Evolutionary conservation across 805 yeast species (phyloP).

Genomic region (Jamesozyma piceae): DNA sequence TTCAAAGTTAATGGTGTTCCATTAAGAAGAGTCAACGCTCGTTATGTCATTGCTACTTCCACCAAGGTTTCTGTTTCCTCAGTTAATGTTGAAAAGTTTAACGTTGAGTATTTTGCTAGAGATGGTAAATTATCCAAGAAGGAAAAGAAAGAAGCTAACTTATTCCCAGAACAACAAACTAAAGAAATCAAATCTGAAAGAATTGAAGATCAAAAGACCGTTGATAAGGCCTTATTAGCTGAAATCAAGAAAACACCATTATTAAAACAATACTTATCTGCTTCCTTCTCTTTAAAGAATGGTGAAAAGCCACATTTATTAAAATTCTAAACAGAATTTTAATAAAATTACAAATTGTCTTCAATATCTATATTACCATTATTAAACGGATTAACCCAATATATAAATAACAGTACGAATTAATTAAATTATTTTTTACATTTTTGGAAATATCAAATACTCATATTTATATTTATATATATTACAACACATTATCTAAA

Average conservation of each 20-base stretch:
- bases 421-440: not conserved
- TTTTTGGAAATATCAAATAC: not conserved
- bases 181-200: constrained; percentile 88
- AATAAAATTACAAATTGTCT: not conserved
- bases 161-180: constrained; percentile 69
- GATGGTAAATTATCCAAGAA: constrained; percentile 68
- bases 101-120: constrained; percentile 89
- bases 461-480: no score
- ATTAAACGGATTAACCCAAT: not conserved
- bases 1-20: constrained; percentile 99
- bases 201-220: constrained; percentile 89
- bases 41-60: constrained; percentile 97
- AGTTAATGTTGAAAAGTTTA: constrained; percentile 81
- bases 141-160: constrained; percentile 80
- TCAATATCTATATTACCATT: not conserved
- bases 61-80: constrained; percentile 71
- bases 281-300: constrained; percentile 90
- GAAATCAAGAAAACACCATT: constrained; percentile 95
- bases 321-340: constrained; percentile 60
- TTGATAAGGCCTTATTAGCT: constrained; percentile 81
- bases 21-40: constrained; percentile 94
- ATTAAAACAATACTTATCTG: constrained; percentile 88
- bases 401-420: not conserved
- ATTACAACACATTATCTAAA: not conserved
- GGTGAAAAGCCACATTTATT: constrained; percentile 98